Evolutionary conservation across 2,329 filamentous ascomycete species (phyloP).

Genomic region (Didymella sp.): DNA sequence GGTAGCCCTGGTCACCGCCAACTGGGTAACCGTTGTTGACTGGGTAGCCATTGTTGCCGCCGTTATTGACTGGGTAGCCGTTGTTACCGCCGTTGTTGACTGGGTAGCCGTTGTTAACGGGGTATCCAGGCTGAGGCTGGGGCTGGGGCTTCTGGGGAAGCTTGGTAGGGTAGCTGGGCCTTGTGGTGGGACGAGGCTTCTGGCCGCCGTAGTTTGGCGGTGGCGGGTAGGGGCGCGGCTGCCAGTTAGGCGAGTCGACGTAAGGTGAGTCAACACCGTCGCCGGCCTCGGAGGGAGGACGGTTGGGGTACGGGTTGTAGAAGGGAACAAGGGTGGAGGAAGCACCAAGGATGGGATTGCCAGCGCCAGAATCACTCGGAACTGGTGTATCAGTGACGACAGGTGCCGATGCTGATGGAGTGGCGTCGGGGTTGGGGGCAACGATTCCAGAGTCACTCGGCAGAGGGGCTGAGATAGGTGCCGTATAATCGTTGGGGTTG

Average conservation of each 20-base stretch:
- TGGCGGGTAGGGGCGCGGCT: background rate
- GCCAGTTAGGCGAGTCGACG: background rate
- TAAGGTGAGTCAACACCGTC: conserved; percentile 26
- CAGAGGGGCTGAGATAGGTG: background rate
- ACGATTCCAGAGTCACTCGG: background rate
- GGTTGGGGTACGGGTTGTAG: conserved; percentile 8
- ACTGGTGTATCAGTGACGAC: background rate
- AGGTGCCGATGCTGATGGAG: background rate
- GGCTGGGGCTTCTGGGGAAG: background rate
- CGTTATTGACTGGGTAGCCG: background rate
- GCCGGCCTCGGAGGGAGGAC: conserved; percentile 16
- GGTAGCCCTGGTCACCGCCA: no score
- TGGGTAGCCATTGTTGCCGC: background rate
- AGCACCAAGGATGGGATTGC: background rate
- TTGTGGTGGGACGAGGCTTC: background rate
- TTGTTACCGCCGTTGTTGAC: background rate
- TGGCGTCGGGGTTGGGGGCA: background rate
- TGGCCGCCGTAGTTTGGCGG: background rate
- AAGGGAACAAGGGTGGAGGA: background rate
- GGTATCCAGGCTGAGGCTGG: background rate
- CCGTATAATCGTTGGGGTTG: background rate
- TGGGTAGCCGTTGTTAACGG: background rate
- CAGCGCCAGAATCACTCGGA: background rate
- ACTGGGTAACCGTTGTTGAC: background rate
- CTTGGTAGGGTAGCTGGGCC: background rate